Percentiles rank a stretch among this genome's conserved stretches.
Conservation (phyloP, 78 protist species). For the Dictyostelium purpureum region DNA sequence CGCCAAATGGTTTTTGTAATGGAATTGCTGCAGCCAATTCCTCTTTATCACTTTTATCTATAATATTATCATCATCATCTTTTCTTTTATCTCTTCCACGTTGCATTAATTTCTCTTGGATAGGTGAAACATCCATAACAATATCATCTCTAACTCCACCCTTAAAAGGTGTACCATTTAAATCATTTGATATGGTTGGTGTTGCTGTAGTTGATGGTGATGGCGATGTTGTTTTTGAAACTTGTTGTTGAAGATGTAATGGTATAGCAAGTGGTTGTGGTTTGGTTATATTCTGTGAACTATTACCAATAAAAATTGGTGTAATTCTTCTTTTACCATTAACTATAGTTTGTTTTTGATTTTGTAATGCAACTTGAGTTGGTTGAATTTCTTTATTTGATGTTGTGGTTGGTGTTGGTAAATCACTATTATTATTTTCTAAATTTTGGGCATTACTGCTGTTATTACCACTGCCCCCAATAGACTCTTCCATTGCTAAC, state of each 20-base stretch:
- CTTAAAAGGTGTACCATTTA: background rate
- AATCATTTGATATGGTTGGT: background rate
- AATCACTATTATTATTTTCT: background rate
- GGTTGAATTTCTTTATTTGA: slow-evolving; percentile 60
- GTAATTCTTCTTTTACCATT: slow-evolving; percentile 48
- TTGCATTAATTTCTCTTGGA: too few relatives aligned
- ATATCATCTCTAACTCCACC: background rate
- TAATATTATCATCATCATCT: background rate
- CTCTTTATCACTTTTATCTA: slow-evolving; percentile 8
- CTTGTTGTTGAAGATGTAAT: slow-evolving; percentile 17
- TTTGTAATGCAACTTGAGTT: slow-evolving; percentile 41
- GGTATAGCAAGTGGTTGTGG: slow-evolving; percentile 55
- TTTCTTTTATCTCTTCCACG: background rate
- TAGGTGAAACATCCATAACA: background rate
- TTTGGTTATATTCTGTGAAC: slow-evolving; percentile 37
- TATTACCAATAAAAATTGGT: slow-evolving; percentile 39
- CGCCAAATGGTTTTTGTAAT: background rate
- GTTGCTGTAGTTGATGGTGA: background rate
- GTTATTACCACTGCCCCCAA: background rate
- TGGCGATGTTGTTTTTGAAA: background rate
- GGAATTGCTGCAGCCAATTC: background rate
- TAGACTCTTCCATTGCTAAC: slow-evolving; percentile 51
- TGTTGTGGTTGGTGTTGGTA: background rate
- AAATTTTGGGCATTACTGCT: background rate
- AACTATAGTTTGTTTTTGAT: slow-evolving; percentile 52